phyloP scores from a whole-genome alignment of 2,329 filamentous ascomycete genomes.

The Aspergillus calidoustus region DNA sequence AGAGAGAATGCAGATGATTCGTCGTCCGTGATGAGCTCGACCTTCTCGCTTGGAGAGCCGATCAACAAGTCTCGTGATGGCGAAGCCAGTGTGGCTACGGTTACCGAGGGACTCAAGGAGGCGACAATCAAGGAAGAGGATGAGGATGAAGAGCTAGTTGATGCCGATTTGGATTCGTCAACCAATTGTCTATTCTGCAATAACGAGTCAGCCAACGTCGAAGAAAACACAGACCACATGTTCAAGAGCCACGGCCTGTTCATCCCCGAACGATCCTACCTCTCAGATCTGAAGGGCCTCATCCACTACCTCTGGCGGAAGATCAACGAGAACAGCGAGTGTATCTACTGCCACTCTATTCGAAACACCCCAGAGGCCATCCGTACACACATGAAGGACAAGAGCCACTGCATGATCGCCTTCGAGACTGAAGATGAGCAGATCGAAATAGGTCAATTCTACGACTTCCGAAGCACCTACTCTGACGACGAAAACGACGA shows the following conservation, averaged over 20 bases:
- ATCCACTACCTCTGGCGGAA: constrained; percentile 78
- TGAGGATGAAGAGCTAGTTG: constrained; percentile 48
- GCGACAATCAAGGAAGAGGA: constrained; percentile 59
- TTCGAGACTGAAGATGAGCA: constrained; percentile 88
- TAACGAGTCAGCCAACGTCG: constrained; percentile 73
- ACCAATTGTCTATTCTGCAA: constrained; percentile 88
- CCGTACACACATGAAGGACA: constrained; percentile 97
- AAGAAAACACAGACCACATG: constrained; percentile 88
- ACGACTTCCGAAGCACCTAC: constrained; percentile 96
- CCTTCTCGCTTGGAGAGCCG: constrained; percentile 87
- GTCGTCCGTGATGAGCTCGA: constrained; percentile 85
- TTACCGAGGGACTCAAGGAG: constrained; percentile 77
- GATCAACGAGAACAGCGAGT: constrained; percentile 79
- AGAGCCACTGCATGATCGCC: constrained; percentile 94
- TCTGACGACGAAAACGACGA: constrained; percentile 74
- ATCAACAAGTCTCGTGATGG: constrained; percentile 62
- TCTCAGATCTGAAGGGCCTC: constrained; percentile 81
- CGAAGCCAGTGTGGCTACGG: constrained; percentile 75
- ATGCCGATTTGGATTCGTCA: constrained; percentile 50
- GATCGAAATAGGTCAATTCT: constrained; percentile 92
- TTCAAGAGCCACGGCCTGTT: constrained; percentile 92
- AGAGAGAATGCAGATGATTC: constrained; percentile 64
- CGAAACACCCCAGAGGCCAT: constrained; percentile 78
- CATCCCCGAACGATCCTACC: constrained; percentile 83
- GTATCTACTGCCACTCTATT: constrained; percentile 83